Percentiles rank a stretch among this genome's conserved stretches.
Evolutionary conservation across 2,329 filamentous ascomycete species (phyloP).

Genomic region (Pezicula neosporulosa): DNA sequence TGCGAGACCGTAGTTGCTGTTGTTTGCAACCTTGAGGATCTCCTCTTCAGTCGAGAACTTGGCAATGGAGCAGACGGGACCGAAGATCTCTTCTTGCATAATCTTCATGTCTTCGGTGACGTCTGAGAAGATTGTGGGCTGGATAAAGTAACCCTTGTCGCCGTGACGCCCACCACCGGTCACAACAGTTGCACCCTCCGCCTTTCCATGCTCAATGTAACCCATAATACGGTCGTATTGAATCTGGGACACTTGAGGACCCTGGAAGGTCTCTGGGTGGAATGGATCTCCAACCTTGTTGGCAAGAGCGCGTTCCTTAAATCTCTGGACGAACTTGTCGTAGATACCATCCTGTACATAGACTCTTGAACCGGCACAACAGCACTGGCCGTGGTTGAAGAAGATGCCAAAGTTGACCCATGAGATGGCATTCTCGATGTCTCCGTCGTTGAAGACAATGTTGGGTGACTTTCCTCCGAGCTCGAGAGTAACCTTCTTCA

Average conservation of each 20-base stretch:
- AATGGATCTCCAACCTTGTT: slow-evolving; percentile 70
- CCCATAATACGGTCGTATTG: slow-evolving; percentile 71
- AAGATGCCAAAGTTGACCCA: slow-evolving; percentile 53
- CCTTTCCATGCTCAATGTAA: slow-evolving; percentile 62
- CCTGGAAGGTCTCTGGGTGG: slow-evolving; percentile 63
- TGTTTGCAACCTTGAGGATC: slow-evolving; percentile 59
- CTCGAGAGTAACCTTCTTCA: slow-evolving; percentile 63
- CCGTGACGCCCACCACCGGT: slow-evolving; percentile 64
- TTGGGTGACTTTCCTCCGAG: slow-evolving; percentile 61
- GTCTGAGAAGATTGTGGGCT: slow-evolving; percentile 71
- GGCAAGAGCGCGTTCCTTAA: slow-evolving; percentile 59
- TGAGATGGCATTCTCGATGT: slow-evolving; percentile 59
- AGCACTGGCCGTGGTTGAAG: slow-evolving; percentile 39
- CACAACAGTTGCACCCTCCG: slow-evolving; percentile 60
- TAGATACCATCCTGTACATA: slow-evolving; percentile 70
- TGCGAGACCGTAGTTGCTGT: slow-evolving; percentile 64
- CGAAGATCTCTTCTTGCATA: slow-evolving; percentile 72
- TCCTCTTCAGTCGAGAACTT: slow-evolving; percentile 71
- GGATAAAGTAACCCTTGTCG: slow-evolving; percentile 66
- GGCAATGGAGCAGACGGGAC: slow-evolving; percentile 66
- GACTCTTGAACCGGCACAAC: slow-evolving; percentile 62
- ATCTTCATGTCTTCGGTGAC: slow-evolving; percentile 72
- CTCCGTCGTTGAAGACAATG: slow-evolving; percentile 59
- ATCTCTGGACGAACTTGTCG: slow-evolving; percentile 63
- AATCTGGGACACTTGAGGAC: slow-evolving; percentile 65